phyloP scores from a whole-genome alignment of 192 early-diverging fungal genomes.

The Oehlia diaphana region DNA sequence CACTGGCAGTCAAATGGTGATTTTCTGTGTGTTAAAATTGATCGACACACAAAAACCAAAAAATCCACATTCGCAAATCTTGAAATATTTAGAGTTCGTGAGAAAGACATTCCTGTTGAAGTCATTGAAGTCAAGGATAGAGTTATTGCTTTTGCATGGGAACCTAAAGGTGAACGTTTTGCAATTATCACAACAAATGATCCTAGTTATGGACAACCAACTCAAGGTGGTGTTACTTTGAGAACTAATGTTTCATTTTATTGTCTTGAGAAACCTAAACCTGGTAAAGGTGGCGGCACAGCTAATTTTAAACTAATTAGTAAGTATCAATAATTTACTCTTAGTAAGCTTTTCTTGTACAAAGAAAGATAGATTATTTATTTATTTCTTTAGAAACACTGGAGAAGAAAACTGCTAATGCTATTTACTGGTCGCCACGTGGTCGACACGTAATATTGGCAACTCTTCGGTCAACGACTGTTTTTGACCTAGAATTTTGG shows the following conservation, averaged over 20 bases:
- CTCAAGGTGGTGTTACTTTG: slow-evolving; percentile 51
- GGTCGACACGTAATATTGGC: slow-evolving; percentile 91
- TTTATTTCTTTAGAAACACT: slow-evolving; percentile 51
- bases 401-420: slow-evolving; percentile 79
- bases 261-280: slow-evolving; percentile 63
- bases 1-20: slow-evolving; percentile 91
- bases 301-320: slow-evolving; percentile 80
- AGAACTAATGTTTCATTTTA: slow-evolving; percentile 82
- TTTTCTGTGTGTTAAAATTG: slow-evolving; percentile 91
- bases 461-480: slow-evolving; percentile 70
- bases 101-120: slow-evolving; percentile 96
- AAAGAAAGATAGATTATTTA: neutral
- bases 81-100: slow-evolving; percentile 91
- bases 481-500: slow-evolving; percentile 89
- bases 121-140: slow-evolving; percentile 72
- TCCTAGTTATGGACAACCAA: slow-evolving; percentile 45
- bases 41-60: slow-evolving; percentile 88
- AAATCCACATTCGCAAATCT: slow-evolving; percentile 86
- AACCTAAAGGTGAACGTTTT: slow-evolving; percentile 90
- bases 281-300: slow-evolving; percentile 55
- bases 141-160: slow-evolving; percentile 92
- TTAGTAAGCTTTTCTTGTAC: neutral
- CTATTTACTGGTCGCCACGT: slow-evolving; percentile 93
- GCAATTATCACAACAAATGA: slow-evolving; percentile 83
- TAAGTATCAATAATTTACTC: slow-evolving; percentile 5